Evolutionary conservation across 306 rosid genomes (phyloP), one percentile per base, ranked within the genome.

Genomic region (Notholithocarpus densiflorus): DNA sequence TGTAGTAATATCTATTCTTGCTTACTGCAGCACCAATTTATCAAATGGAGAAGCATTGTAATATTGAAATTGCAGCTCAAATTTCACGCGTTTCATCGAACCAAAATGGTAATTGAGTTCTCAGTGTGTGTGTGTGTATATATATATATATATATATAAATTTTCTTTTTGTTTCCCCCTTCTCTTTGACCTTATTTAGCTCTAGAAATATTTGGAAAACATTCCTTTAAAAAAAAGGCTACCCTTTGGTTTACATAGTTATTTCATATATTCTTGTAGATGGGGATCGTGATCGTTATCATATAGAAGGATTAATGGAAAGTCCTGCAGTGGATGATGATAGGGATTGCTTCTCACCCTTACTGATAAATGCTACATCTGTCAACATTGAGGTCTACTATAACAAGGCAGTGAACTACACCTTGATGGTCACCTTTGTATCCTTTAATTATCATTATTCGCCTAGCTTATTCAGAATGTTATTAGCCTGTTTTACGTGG

Each of bases 381-480:
- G 89, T 95, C 80, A 93, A 95, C 71, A 86, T 95, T 71, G 99
- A 92, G 88, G 93, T 88, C 77, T 95, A 95, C 87, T 95, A 95
- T 71, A 95, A 89, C 86, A 95, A 95, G 79, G 99, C 99, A 73
- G 98, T 95, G 86, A 95, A 95, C 90, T 93, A 93, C 84, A 95
- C 99, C 60, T 87, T 95, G 92, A 91, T 95, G 99, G 99, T 95
- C 84, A 93, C 98, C 68, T 95, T 95, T 91, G 99, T 95, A 95
- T 95, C 99, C 98, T 93, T 80, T 77, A 69, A 31, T 72, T 54
- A 56, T 62, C 69, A 68, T 51, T 60, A 77, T 52, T 57, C 48
- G 26, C 66, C 71, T 76, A 60, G 43, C 54, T 34, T 82, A 53
- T 71, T 76, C 73, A 61, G 20, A 61, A 56, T 76, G 45, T 81